Evolutionary conservation across 345 rosid genomes (phyloP).

Genomic region (Gossypium stocksii): DNA sequence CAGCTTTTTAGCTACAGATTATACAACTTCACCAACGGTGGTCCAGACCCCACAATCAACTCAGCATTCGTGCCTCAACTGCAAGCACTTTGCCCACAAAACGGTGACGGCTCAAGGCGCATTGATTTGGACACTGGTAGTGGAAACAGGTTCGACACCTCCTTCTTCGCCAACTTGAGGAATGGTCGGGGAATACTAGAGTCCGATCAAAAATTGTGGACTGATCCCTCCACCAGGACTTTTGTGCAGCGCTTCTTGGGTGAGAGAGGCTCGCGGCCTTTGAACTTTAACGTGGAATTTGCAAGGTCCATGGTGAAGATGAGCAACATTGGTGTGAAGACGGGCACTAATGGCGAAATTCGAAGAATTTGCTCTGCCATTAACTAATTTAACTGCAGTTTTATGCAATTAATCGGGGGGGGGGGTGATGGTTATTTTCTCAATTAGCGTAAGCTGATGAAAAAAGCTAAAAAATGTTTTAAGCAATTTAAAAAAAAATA

Average conservation of each 20-base stretch:
- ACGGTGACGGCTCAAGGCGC: conserved; percentile 34
- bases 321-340: conserved; percentile 52
- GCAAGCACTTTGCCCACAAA: conserved; percentile 38
- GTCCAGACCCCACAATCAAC: conserved; percentile 39
- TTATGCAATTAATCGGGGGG: too few species aligned
- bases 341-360: conserved; percentile 43
- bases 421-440: too few species aligned
- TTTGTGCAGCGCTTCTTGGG: conserved; percentile 37
- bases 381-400: conserved; percentile 19
- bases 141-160: conserved; percentile 32
- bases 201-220: conserved; percentile 46
- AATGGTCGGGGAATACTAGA: conserved; percentile 35
- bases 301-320: conserved; percentile 56
- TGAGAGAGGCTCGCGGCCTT: conserved; percentile 11
- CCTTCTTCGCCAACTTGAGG: conserved; percentile 42
- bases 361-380: conserved; percentile 45
- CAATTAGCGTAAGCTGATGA: too few species aligned
- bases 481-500: too few species aligned
- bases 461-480: too few species aligned
- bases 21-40: conserved; percentile 27
- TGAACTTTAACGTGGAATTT: conserved; percentile 43
- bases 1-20: conserved; percentile 36
- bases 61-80: conserved; percentile 35
- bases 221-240: conserved; percentile 37
- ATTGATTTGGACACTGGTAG: conserved; percentile 49